phyloP scores from a whole-genome alignment of 257 asterid species.

The Echites panduratus region DNA sequence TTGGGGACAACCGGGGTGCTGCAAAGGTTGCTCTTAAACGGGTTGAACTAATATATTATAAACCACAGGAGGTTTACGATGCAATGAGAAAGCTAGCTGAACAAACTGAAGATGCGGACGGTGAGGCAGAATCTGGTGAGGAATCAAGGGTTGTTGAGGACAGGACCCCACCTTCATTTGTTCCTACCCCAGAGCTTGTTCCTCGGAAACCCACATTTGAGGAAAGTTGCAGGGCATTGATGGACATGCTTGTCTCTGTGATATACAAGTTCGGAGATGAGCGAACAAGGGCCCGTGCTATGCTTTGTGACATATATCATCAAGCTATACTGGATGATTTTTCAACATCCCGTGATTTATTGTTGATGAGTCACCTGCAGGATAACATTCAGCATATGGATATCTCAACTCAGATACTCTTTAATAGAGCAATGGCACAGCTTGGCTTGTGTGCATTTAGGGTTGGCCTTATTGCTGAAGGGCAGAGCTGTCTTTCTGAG shows the following conservation, averaged over 20 bases:
- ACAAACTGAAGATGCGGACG: conserved; percentile 36
- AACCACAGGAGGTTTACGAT: conserved; percentile 93
- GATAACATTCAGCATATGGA: conserved; percentile 96
- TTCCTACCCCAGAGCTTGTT: conserved; percentile 71
- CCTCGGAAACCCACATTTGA: conserved; percentile 82
- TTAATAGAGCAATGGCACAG: conserved; percentile 93
- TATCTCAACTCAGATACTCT: conserved; percentile 84
- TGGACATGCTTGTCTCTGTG: conserved; percentile 76
- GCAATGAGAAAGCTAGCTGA: conserved; percentile 91
- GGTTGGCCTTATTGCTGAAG: conserved; percentile 71
- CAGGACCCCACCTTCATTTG: conserved; percentile 61
- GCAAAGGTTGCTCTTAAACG: conserved; percentile 93
- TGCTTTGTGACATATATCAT: conserved; percentile 96
- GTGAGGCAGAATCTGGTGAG: conserved; percentile 51
- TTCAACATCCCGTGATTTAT: conserved; percentile 70
- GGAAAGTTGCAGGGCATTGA: conserved; percentile 71
- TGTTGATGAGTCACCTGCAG: conserved; percentile 97
- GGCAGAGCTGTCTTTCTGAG: conserved; percentile 78
- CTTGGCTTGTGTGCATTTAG: conserved; percentile 91
- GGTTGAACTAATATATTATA: conserved; percentile 83
- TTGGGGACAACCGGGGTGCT: conserved; percentile 75
- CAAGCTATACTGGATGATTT: conserved; percentile 85
- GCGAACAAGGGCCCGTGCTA: conserved; percentile 93
- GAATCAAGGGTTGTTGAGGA: conserved; percentile 53
- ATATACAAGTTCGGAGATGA: conserved; percentile 86